Evolutionary conservation across 192 early-diverging fungal species (phyloP), one percentile per base, ranked within the genome.

Genomic region (Helicostylum pulchrum): DNA sequence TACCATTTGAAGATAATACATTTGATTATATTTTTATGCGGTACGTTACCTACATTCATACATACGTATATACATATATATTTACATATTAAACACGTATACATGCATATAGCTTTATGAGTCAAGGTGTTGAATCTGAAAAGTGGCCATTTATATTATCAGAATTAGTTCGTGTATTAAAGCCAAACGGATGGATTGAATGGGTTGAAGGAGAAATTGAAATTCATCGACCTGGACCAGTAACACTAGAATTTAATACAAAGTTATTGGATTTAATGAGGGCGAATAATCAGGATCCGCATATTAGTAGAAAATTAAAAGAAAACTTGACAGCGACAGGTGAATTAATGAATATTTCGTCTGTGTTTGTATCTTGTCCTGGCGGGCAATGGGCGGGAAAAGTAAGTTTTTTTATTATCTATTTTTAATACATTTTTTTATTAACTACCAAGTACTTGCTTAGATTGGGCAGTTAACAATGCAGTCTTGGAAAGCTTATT

Each of bases 11-110:
- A 23, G 79, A 79, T 45, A 58, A 64, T 32, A 75, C 68, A 26
- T 83, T 83, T 64, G 81, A 83, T 72, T 80, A 72, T 67, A 73
- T 83, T 2, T 76, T 76, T 64, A 68, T 71, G 74, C 58, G 74
- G 74, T 71, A 73, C 26, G 26, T 26, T 26, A 26, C 1, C 0
- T 42, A n/a, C 2, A 59, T 17, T 11, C 32, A 32, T 2, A 42
- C 14, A 42, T 7, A 19, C 19, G 47, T 21, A 3, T 15, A 23
- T 20, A 23, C 14, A 26, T 14, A 21, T 20, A 20, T 66, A 15
- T 2, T 0, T 55, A 7, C 1, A 44, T 23, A 31, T 31, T 10
- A 23, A 47, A 69, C 6, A 3, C 54, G 46, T 45, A 65, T 36
- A 31, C 20, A 7, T 47, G 7, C 14, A 14, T 32, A 2, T 34